Percentiles rank a stretch among this genome's conserved stretches.
Conservation (phyloP, 208 protist genomes). For the Acanthamoeba culbertsoni region DNA sequence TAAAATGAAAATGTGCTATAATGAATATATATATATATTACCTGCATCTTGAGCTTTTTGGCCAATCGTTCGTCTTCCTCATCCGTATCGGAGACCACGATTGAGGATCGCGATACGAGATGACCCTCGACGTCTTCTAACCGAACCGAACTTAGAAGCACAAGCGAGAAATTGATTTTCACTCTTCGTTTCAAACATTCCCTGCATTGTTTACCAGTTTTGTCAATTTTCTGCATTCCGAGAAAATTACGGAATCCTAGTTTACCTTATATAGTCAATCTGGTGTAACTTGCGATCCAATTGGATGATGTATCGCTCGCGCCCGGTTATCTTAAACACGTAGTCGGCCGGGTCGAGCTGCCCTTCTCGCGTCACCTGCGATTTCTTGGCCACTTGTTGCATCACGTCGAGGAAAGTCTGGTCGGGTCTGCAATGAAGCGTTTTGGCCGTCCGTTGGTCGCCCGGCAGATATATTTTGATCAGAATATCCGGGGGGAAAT, state of each 20-base stretch:
- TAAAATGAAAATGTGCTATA: not conserved
- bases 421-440: not conserved
- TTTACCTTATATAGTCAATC: not conserved
- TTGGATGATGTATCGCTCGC: not conserved
- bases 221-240: not conserved
- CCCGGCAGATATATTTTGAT: conserved; percentile 29
- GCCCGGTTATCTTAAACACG: conserved; percentile 26
- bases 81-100: not conserved
- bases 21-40: not conserved
- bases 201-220: not conserved
- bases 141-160: not conserved
- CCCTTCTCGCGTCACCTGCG: not conserved
- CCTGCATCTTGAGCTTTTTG: conserved; percentile 19
- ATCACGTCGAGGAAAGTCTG: conserved; percentile 38
- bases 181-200: not conserved
- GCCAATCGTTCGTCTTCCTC: not conserved
- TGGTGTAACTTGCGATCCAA: not conserved
- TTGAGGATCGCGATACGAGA: not conserved
- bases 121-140: not conserved
- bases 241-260: too few species aligned
- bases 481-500: not conserved
- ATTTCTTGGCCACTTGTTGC: conserved; percentile 27
- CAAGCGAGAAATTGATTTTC: not conserved
- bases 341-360: conserved; percentile 23
- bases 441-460: conserved; percentile 29